Evolutionary conservation across 2,329 filamentous ascomycete species (phyloP).

Genomic region (Fusarium devonianum): DNA sequence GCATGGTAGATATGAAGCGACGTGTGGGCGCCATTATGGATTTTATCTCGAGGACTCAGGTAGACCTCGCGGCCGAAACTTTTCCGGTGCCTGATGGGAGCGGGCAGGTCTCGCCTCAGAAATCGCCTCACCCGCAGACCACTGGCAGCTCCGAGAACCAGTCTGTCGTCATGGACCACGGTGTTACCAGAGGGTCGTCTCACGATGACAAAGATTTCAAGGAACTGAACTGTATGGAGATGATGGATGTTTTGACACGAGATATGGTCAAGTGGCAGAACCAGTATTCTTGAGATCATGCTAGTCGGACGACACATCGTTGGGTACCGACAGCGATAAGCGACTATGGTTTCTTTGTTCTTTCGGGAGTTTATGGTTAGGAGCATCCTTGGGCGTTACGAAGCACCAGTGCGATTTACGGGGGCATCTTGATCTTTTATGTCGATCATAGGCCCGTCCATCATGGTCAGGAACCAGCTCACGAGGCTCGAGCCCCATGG

Average conservation of each 20-base stretch:
- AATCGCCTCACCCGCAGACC: conserved; percentile 46
- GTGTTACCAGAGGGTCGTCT: conserved; percentile 33
- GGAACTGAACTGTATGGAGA: conserved; percentile 79
- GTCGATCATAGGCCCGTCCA: conserved; percentile 15
- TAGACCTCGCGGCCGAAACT: conserved; percentile 79
- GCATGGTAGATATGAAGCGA: conserved; percentile 87
- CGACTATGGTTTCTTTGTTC: conserved; percentile 6
- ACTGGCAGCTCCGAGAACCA: conserved; percentile 46
- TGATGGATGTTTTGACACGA: conserved; percentile 87
- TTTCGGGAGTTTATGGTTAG: conserved; percentile 33
- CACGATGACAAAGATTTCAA: conserved; percentile 70
- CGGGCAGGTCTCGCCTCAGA: conserved; percentile 51
- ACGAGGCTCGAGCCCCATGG: conserved; percentile 10
- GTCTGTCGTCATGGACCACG: conserved; percentile 37
- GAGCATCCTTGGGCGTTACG: conserved; percentile 36
- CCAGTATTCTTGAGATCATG: conserved; percentile 60
- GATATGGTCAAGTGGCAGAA: conserved; percentile 88
- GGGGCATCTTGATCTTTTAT: conserved; percentile 21
- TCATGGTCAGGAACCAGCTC: conserved; percentile 12
- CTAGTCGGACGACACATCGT: not conserved
- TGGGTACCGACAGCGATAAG: not conserved
- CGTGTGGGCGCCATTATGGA: conserved; percentile 85
- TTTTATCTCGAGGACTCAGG: conserved; percentile 87
- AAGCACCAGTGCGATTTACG: conserved; percentile 33
- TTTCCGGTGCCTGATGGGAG: conserved; percentile 55